These are phyloP conservation scores for Bolboschoenoplectus hybrid DNA, from an alignment of 202 grass and related monocot species.

Conservation along the genomic window DNA sequence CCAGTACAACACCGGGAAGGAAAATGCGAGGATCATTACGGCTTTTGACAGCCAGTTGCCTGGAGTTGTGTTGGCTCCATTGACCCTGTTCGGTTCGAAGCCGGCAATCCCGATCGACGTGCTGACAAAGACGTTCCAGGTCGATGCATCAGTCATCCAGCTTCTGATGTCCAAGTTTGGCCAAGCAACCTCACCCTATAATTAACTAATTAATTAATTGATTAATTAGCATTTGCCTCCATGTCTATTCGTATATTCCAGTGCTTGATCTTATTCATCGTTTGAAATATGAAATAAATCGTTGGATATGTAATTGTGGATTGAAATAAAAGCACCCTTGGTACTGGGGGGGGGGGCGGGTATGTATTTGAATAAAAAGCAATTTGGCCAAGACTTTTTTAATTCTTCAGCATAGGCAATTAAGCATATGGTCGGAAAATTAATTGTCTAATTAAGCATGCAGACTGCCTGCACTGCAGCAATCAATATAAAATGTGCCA, in stretches of 20 bases:
- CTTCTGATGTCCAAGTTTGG: constrained; percentile 68
- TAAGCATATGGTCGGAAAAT: too few species aligned
- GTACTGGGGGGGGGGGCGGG: neutral
- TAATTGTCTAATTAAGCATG: neutral
- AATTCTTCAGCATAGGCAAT: too few species aligned
- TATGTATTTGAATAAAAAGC: neutral
- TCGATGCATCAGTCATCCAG: constrained; percentile 52
- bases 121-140: constrained; percentile 73
- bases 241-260: neutral
- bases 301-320: neutral
- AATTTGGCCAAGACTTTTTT: neutral
- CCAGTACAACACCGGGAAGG: constrained; percentile 60
- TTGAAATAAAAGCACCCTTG: neutral
- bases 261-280: constrained; percentile 20
- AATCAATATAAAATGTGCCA: neutral
- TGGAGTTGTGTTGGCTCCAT: constrained; percentile 53
- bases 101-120: constrained; percentile 65
- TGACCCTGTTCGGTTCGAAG: constrained; percentile 50
- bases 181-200: constrained; percentile 35
- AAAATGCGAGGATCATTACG: constrained; percentile 48
- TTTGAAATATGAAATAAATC: neutral
- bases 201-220: neutral
- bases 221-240: neutral
- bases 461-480: neutral
- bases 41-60: constrained; percentile 72